These are phyloP conservation scores for Taiozyma sp. DNA, from an alignment of 1,139 yeast genomes.

Conservation along the genomic window DNA sequence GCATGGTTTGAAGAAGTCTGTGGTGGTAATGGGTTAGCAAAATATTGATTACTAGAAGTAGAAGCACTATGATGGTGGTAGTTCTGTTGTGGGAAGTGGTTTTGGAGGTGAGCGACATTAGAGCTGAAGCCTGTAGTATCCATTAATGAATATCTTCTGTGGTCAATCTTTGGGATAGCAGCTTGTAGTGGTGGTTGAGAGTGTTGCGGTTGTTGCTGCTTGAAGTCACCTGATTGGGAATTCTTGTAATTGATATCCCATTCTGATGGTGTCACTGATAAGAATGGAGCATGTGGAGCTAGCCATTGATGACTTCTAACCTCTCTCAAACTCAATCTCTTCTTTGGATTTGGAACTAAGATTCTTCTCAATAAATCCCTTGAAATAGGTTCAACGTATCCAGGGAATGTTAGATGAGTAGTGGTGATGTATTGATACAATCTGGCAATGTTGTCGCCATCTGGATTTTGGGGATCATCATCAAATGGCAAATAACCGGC, in stretches of 20 bases:
- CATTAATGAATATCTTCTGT: conserved; percentile 36
- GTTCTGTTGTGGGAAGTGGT: conserved; percentile 21
- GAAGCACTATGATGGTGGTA: not conserved
- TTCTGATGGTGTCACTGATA: conserved; percentile 80
- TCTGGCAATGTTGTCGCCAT: conserved; percentile 89
- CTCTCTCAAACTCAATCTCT: conserved; percentile 61
- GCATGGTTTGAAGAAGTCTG: conserved; percentile 50
- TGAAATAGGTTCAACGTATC: conserved; percentile 85
- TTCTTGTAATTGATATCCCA: conserved; percentile 56
- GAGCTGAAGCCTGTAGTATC: conserved; percentile 27
- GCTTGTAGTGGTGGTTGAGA: conserved; percentile 1
- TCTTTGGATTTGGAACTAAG: conserved; percentile 80
- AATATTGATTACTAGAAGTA: conserved; percentile 21
- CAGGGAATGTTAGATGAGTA: conserved; percentile 93
- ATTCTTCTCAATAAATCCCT: conserved; percentile 85
- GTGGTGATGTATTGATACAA: conserved; percentile 87
- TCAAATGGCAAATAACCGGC: conserved; percentile 98
- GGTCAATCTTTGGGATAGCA: conserved; percentile 19
- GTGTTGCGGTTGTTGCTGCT: conserved; percentile 2
- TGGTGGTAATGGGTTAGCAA: conserved; percentile 40
- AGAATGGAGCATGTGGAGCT: conserved; percentile 69
- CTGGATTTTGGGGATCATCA: conserved; percentile 95
- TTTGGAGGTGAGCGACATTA: not conserved
- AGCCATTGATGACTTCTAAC: conserved; percentile 87
- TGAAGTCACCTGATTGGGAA: not conserved